phyloP scores from a whole-genome alignment of 371 early-diverging fungal genomes.

The Haplosporangium sp. region DNA sequence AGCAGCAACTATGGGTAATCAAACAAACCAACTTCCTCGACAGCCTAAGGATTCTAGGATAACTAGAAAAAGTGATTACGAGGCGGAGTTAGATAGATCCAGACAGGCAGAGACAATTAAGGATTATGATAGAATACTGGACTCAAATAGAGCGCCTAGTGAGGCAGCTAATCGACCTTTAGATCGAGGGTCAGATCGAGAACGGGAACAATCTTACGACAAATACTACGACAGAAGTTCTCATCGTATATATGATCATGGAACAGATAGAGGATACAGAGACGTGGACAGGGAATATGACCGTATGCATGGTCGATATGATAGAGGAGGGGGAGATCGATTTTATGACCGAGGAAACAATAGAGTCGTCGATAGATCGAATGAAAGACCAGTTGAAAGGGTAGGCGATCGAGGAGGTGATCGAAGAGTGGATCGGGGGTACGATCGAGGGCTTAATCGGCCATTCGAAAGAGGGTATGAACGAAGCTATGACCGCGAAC shows the following conservation, averaged over 20 bases:
- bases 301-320: not conserved
- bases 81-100: slow-evolving; percentile 2
- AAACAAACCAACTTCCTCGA: not conserved
- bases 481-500: slow-evolving; percentile 15
- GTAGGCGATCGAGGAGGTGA: slow-evolving; percentile 6
- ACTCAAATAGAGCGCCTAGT: slow-evolving; percentile 1
- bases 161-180: not conserved
- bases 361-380: slow-evolving; percentile 5
- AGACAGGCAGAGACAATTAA: not conserved
- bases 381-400: slow-evolving; percentile 8
- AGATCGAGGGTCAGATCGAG: slow-evolving; percentile 18
- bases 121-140: slow-evolving; percentile 2
- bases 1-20: not conserved
- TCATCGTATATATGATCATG: slow-evolving; percentile 18
- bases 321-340: slow-evolving; percentile 9
- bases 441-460: slow-evolving; percentile 16
- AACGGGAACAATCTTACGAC: not conserved
- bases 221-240: slow-evolving; percentile 7
- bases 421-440: slow-evolving; percentile 1
- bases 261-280: slow-evolving; percentile 6
- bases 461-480: slow-evolving; percentile 17
- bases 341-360: not conserved
- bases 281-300: slow-evolving; percentile 8
- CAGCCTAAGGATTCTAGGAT: not conserved
- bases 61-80: not conserved